Evolutionary conservation across 768 basidiomycete genomes (phyloP).

Genomic region (Collybia mongolica): DNA sequence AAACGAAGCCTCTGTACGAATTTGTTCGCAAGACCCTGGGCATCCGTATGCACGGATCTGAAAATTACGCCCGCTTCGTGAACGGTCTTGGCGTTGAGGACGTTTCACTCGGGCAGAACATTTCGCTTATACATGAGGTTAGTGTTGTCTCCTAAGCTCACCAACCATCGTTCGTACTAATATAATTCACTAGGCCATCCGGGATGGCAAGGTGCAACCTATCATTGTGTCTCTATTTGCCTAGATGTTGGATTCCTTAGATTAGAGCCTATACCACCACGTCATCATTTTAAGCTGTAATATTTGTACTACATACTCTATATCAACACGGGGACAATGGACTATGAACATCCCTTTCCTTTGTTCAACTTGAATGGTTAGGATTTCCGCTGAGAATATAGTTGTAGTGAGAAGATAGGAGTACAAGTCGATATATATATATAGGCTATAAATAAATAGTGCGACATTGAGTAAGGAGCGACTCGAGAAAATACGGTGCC

Average conservation of each 20-base stretch:
- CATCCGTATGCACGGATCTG: conserved; percentile 78
- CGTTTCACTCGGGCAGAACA: conserved; percentile 65
- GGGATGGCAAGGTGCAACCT: conserved; percentile 51
- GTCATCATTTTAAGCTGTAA: no score
- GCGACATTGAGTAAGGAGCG: not conserved
- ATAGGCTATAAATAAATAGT: no score
- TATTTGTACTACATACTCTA: no score
- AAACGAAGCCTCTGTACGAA: conserved; percentile 73
- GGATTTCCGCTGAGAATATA: no score
- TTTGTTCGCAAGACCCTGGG: conserved; percentile 71
- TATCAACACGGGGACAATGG: no score
- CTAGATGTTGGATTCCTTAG: conserved; percentile 10
- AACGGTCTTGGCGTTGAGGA: conserved; percentile 69
- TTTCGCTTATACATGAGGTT: conserved; percentile 77
- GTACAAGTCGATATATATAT: no score
- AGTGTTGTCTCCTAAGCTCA: conserved; percentile 20
- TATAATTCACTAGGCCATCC: conserved; percentile 37
- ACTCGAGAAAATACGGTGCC: not conserved
- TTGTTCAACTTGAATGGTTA: no score
- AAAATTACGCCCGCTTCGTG: conserved; percentile 62
- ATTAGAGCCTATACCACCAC: not conserved
- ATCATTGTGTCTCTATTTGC: conserved; percentile 41
- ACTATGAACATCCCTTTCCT: no score
- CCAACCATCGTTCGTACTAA: not conserved
- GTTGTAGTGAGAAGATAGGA: no score